phyloP scores from a whole-genome alignment of 768 basidiomycete species.

The Pleurotus djamor region DNA sequence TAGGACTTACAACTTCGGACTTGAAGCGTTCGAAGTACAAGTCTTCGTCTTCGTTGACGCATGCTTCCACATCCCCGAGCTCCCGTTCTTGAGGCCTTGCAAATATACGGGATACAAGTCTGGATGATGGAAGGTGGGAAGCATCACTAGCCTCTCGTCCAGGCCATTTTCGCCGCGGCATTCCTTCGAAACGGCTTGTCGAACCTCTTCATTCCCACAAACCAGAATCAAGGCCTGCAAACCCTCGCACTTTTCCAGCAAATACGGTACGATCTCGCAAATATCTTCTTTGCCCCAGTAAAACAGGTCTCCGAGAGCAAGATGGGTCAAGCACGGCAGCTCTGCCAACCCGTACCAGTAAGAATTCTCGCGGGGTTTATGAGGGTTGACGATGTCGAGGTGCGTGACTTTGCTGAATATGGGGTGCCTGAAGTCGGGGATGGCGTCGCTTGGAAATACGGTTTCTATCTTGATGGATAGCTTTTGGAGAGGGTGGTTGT shows the following conservation, averaged over 20 bases:
- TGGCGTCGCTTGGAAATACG: conserved; percentile 19
- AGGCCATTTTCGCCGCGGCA: conserved; percentile 10
- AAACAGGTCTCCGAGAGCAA: conserved; percentile 24
- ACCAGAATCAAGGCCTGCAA: conserved; percentile 21
- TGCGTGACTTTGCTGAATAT: conserved; percentile 31
- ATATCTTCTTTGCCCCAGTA: conserved; percentile 1
- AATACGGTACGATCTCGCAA: background rate
- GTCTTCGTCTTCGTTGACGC: background rate
- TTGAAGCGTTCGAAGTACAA: background rate
- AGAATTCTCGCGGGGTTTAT: conserved; percentile 17
- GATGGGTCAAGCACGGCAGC: conserved; percentile 27
- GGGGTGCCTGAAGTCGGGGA: conserved; percentile 7
- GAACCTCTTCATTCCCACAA: conserved; percentile 20
- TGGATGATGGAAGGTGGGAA: conserved; percentile 4
- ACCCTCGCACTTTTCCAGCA: background rate
- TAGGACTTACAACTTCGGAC: too few species aligned
- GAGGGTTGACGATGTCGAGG: conserved; percentile 27
- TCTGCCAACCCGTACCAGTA: conserved; percentile 21
- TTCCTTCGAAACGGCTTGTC: conserved; percentile 25
- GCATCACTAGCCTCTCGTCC: conserved; percentile 15
- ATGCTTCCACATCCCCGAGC: conserved; percentile 6
- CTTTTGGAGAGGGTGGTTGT: conserved; percentile 24
- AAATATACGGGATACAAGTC: conserved; percentile 4
- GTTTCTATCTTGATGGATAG: conserved; percentile 33
- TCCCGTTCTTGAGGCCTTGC: conserved; percentile 1